Percentiles rank a stretch among this genome's conserved stretches.
Evolutionary conservation across 2,329 filamentous ascomycete genomes (phyloP).

Genomic region (Phialocephala sp.): DNA sequence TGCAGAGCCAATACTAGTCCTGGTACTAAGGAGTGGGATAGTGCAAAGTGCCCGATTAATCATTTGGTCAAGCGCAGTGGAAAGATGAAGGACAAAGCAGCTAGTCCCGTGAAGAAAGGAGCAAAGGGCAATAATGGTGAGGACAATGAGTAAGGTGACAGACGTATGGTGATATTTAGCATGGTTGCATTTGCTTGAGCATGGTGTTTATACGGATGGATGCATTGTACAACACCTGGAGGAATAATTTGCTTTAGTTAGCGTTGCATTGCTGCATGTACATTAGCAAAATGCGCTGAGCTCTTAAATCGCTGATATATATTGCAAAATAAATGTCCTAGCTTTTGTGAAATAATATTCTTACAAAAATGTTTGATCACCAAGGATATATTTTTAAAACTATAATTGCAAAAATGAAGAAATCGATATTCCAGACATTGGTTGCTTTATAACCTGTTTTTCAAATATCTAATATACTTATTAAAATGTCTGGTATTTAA

Average conservation of each 20-base stretch:
- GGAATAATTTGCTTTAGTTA: background rate
- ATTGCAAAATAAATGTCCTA: background rate
- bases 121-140: slow-evolving; percentile 11
- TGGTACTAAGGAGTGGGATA: slow-evolving; percentile 66
- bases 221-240: background rate
- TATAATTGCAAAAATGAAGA: too few species aligned
- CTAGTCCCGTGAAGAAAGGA: background rate
- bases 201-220: background rate
- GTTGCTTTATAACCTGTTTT: too few species aligned
- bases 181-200: background rate
- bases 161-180: background rate
- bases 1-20: slow-evolving; percentile 59
- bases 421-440: too few species aligned
- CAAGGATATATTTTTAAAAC: too few species aligned
- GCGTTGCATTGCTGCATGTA: too few species aligned
- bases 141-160: background rate
- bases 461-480: too few species aligned
- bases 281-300: too few species aligned
- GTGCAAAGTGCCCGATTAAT: slow-evolving; percentile 65
- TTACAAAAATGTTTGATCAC: too few species aligned
- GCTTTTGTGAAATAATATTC: background rate
- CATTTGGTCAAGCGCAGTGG: slow-evolving; percentile 63
- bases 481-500: too few species aligned
- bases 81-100: slow-evolving; percentile 47
- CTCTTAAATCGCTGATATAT: background rate